Base-by-base conservation (phyloP, 2,329 filamentous ascomycete genomes). In the Epichloe glyceriae region DNA sequence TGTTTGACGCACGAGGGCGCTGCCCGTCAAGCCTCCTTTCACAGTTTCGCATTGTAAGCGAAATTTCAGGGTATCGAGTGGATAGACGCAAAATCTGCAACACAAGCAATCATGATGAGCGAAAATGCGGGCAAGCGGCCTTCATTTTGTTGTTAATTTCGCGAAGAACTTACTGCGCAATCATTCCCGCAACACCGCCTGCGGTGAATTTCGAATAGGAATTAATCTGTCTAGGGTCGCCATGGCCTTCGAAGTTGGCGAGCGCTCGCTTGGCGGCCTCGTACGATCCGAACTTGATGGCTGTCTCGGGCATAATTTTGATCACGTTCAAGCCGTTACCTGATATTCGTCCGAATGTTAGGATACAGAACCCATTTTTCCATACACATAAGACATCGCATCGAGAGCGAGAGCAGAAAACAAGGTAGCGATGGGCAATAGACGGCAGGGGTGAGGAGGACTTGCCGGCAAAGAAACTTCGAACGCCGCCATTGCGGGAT, bases 301-400 rank as follows among this genome's bases (percentile, higher is more conserved):
- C 91, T 30, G 91, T 96, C 70, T 98, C 93, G 0, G 93, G 93
- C 88, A 97, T 95, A 54, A 98, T 93, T 68, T 98, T 98, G 62
- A 96, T 68, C 3, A 98, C 89, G 60, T 98, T 98, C 58, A 98
- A 73, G 3, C 93, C 93, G 62, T 98, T 98, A 38, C 93, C 90
- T 95, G 59, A 5, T 11, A 26, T 33, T 34, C 8, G 49, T 34
- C 6, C 19, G 8, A 37, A 26, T 26, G 37, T 46, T 37, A 37
- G 14, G 6, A 7, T 12, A 37, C 30, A 41, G 33, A 33, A 6
- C 5, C 19, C 15, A 33, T 43, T 11, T 30, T 6, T 3, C 26
- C 26, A 44, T 4, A 19, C 22, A 30, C 5, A 44, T 12, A 6
- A 45, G 15, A 10, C 10, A 11, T 38, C 35, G n/a, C 26, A 34